Evolutionary conservation across 2,329 filamentous ascomycete genomes (phyloP).

Genomic region (Stagonosporopsis chrysanthemi): DNA sequence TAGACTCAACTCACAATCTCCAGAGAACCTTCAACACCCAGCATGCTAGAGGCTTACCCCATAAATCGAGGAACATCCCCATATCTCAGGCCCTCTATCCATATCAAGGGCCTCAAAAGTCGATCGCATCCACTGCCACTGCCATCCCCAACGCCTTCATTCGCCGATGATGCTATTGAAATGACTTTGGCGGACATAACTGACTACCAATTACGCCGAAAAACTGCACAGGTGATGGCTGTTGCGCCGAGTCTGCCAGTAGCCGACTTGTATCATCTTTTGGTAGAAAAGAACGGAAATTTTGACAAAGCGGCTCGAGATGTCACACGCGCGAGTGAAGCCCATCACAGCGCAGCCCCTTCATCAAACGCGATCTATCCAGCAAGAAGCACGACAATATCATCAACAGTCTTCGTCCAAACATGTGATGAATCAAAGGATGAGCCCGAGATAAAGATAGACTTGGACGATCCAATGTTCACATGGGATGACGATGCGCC

Average conservation of each 20-base stretch:
- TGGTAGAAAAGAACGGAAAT: conserved; percentile 21
- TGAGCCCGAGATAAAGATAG: conserved; percentile 27
- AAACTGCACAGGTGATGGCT: conserved; percentile 30
- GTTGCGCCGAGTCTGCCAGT: conserved; percentile 27
- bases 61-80: not conserved
- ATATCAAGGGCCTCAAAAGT: not conserved
- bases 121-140: not conserved
- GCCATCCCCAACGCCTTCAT: not conserved
- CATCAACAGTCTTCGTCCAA: not conserved
- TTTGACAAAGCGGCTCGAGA: conserved; percentile 12
- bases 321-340: conserved; percentile 3
- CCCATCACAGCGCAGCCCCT: not conserved
- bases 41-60: not conserved
- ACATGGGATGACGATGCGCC: conserved; percentile 24
- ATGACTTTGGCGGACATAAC: conserved; percentile 25
- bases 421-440: not conserved
- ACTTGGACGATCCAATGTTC: conserved; percentile 24
- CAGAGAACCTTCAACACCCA: not conserved
- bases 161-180: not conserved
- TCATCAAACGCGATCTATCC: not conserved
- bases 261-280: conserved; percentile 25
- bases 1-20: not conserved
- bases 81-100: not conserved
- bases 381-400: not conserved
- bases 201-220: conserved; percentile 20